Evolutionary conservation across 257 asterid genomes (phyloP).

Genomic region (Phtheirospermum japonicum): DNA sequence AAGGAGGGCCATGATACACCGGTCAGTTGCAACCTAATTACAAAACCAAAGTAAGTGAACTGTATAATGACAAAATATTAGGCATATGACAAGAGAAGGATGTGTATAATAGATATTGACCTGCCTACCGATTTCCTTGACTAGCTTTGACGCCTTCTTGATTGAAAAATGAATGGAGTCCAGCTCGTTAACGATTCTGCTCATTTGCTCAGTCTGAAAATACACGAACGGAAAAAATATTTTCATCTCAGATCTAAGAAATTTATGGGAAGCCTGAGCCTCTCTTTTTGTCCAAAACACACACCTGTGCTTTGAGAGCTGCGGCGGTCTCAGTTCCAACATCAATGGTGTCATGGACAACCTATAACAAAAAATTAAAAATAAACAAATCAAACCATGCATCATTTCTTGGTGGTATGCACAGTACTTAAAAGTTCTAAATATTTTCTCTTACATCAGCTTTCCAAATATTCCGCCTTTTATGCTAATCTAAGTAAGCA

Average conservation of each 20-base stretch:
- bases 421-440: conserved; percentile 2
- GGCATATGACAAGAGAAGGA: conserved; percentile 27
- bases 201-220: conserved; percentile 96
- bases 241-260: conserved; percentile 26
- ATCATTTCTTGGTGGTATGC: conserved; percentile 24
- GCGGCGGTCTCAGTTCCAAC: conserved; percentile 98
- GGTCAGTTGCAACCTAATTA: conserved; percentile 92
- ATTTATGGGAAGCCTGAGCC: conserved; percentile 22
- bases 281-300: conserved; percentile 32
- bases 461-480: neutral
- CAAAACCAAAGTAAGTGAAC: conserved; percentile 33
- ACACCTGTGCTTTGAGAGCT: conserved; percentile 95
- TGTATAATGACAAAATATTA: conserved; percentile 25
- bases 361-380: conserved; percentile 45
- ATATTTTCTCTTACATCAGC: neutral
- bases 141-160: conserved; percentile 92
- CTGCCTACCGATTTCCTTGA: conserved; percentile 99
- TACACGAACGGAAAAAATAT: conserved; percentile 22
- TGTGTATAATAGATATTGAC: conserved; percentile 57
- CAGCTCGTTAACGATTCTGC: conserved; percentile 91
- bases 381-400: too few species aligned
- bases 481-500: neutral
- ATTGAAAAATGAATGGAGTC: conserved; percentile 94
- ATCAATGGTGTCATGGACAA: conserved; percentile 80
- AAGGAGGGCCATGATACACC: conserved; percentile 91